Conservation (phyloP, 768 basidiomycete species). For the Amanita inopinata region DNA sequence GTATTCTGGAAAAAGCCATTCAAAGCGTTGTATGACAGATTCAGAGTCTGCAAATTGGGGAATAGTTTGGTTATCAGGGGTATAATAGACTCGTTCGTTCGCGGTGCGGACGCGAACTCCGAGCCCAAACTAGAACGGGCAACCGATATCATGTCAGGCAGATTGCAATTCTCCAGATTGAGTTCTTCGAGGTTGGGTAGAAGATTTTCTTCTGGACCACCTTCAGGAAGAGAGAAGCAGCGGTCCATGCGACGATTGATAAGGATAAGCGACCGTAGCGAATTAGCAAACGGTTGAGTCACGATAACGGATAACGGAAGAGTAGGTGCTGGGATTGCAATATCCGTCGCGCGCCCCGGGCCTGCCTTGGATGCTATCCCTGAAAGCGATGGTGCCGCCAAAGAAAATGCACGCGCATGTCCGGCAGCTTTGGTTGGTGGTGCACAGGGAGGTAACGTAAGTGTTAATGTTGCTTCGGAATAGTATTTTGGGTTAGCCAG, state of each 20-base stretch:
- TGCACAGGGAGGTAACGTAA: constrained; percentile 55
- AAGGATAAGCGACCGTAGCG: constrained; percentile 49
- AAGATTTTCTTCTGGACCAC: constrained; percentile 24
- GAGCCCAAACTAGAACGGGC: constrained; percentile 24
- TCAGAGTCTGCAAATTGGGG: constrained; percentile 57
- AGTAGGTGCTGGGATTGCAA: constrained; percentile 55
- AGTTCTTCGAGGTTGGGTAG: constrained; percentile 70
- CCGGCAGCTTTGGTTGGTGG: constrained; percentile 38
- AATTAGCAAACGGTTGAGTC: constrained; percentile 48
- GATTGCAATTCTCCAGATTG: constrained; percentile 60
- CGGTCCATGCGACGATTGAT: constrained; percentile 59
- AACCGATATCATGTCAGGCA: constrained; percentile 50
- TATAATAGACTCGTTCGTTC: constrained; percentile 45
- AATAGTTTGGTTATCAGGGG: constrained; percentile 55
- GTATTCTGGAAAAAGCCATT: constrained; percentile 42
- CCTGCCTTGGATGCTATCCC: no score
- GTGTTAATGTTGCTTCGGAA: constrained; percentile 39
- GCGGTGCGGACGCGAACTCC: constrained; percentile 27
- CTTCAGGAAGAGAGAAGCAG: constrained; percentile 46
- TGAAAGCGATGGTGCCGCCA: constrained; percentile 24
- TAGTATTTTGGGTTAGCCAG: constrained; percentile 55
- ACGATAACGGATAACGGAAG: constrained; percentile 58
- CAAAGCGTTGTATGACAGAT: constrained; percentile 68
- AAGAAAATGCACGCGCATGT: constrained; percentile 58
- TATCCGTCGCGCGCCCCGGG: constrained; percentile 24